Evolutionary conservation across 257 asterid genomes (phyloP).

Genomic region (Vinca minor): DNA sequence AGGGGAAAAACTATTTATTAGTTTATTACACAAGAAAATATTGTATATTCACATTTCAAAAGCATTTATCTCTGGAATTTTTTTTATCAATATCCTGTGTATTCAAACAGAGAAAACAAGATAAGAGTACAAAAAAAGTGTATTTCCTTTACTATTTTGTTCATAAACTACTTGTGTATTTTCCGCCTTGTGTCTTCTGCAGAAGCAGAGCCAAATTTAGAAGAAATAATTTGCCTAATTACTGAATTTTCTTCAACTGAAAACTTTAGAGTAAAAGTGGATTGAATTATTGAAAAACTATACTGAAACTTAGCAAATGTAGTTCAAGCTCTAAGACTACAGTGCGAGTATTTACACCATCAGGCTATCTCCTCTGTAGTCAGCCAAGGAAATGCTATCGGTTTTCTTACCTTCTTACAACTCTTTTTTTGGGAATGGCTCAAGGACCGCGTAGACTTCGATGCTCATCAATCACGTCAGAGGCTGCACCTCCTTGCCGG

Average conservation of each 20-base stretch:
- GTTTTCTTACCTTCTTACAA: background rate
- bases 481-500: conserved; percentile 15
- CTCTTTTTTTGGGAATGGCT: background rate
- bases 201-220: background rate
- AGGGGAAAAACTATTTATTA: too few relatives aligned
- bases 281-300: background rate
- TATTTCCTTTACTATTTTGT: too few relatives aligned
- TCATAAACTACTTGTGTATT: too few relatives aligned
- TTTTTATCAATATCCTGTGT: too few relatives aligned
- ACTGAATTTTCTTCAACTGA: background rate
- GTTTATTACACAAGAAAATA: too few relatives aligned
- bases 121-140: too few relatives aligned
- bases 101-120: too few relatives aligned
- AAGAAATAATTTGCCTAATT: background rate
- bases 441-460: conserved; percentile 14
- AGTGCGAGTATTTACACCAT: conserved; percentile 14
- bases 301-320: too few relatives aligned
- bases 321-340: conserved; percentile 15
- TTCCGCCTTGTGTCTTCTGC: too few relatives aligned
- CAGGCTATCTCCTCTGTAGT: conserved; percentile 12
- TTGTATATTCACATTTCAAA: too few relatives aligned
- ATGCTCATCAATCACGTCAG: conserved; percentile 19
- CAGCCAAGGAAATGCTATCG: conserved; percentile 7
- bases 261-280: background rate
- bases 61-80: too few relatives aligned